Base-by-base conservation (phyloP, 129 eudicot species). In the Helianthus tuberosus region DNA sequence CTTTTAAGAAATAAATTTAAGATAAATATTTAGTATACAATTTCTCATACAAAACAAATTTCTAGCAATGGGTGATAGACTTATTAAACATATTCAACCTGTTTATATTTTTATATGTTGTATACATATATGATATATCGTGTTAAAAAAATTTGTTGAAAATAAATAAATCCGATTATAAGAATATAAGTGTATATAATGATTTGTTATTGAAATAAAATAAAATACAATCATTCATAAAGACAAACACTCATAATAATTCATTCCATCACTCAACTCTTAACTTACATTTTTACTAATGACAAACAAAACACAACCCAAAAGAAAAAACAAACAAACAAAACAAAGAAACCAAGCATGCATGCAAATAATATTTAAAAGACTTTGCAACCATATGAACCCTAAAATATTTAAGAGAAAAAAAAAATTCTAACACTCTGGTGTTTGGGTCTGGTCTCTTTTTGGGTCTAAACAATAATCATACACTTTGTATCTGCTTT, bases 401-500 rank as follows among this genome's bases (percentile, higher is more conserved):
- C 66, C 49, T 20, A 61, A n/a, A 20, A 0, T 49, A 1, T 20
- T 6, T 23, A 17, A 17, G 47, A 43, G 10, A 43, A 43, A 43
- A 2, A 43, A 43, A 43, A 39, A 0, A 23, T 23, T 62, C 58
- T 11, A 55, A 53, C 98, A 93, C 79, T 93, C 98, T 1, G 98
- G 98, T 23, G 89, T 86, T 11, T 71, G 90, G 11, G 74, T 48
- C 43, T 84, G 98, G 85, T 93, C 89, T 77, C 96, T 84, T 17
- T 51, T 76, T 1, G 89, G 75, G 77, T 93, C 98, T 0, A 46
- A 68, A 64, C 98, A 93, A 76, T 93, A 93, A 59, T 93, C 90
- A 52, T 90, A 93, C 50, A 90, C 88, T 81, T 78, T 81, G 62
- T 78, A 82, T 59, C 78, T 84, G 8, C 73, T 80, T 12, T 90